Conservation (phyloP, 805 yeast genomes). For the Metschnikowia henanensis region DNA sequence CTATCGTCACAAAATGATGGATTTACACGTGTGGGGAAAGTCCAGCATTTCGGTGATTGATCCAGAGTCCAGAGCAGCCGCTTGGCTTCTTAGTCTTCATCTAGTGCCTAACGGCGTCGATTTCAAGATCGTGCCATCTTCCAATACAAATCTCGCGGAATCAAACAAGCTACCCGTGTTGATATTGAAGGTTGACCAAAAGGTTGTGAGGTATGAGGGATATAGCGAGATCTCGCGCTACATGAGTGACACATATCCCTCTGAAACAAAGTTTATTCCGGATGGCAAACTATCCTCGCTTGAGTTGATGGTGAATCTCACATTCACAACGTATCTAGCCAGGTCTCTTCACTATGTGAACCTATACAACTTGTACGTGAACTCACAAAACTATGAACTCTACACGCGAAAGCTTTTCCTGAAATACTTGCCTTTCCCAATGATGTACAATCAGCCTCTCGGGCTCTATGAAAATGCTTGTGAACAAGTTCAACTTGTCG, state of each 20-base stretch:
- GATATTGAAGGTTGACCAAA: conserved; percentile 19
- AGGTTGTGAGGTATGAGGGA: conserved; percentile 36
- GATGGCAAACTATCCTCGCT: conserved; percentile 13
- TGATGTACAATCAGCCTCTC: conserved; percentile 70
- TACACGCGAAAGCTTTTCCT: conserved; percentile 58
- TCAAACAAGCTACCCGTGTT: conserved; percentile 52
- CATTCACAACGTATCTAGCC: conserved; percentile 42
- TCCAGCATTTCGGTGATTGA: conserved; percentile 44
- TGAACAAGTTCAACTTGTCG: conserved; percentile 31
- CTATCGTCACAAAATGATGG: too few species aligned
- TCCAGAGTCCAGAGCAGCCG: conserved; percentile 51
- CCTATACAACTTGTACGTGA: conserved; percentile 56
- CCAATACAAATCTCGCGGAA: conserved; percentile 55
- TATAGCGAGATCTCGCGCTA: conserved; percentile 35
- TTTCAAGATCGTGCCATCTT: conserved; percentile 49
- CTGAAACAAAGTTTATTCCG: conserved; percentile 14
- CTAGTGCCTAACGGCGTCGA: conserved; percentile 16
- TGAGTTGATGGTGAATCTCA: conserved; percentile 41
- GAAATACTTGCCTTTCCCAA: conserved; percentile 62
- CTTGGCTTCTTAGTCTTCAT: conserved; percentile 39
- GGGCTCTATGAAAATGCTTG: conserved; percentile 40
- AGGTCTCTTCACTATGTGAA: conserved; percentile 48
- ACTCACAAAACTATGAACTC: conserved; percentile 56
- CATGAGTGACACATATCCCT: conserved; percentile 21
- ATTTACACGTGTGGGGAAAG: conserved; percentile 59